Evolutionary conservation across 768 basidiomycete genomes (phyloP), one percentile per base, ranked within the genome.

Genomic region (Tylopilus sp.): DNA sequence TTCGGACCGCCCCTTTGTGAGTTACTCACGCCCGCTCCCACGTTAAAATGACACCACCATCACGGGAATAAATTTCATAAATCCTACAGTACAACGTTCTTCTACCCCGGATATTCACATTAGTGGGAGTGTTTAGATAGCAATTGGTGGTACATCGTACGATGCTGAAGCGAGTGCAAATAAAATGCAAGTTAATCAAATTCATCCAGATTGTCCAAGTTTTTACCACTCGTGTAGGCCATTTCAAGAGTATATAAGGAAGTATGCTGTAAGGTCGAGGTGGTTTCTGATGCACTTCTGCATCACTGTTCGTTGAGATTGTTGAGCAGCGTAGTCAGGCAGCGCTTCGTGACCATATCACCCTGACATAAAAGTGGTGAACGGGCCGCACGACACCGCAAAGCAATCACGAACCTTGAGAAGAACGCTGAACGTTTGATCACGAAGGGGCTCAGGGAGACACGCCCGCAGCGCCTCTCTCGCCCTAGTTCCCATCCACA

Each of bases 301-400:
- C 17, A 17, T 69, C 48, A 86, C 55, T 82, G 78, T 68, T 90
- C 89, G 58, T 85, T 86, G 58, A 96, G 76, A 70, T 96, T 94
- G 71, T 92, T 88, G 54, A 95, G 79, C 29, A 96, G 79, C 29
- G 92, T 94, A 43, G 90, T 89, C 54, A 96, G 78, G 71, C 92
- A 95, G 63, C 92, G 82, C 75, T 95, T 96, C 25, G 97, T 99
- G 59, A 98, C 97, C 86, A 96, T 92, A 65, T 99, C 97, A 45
- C 94, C 94, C 90, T 92, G 59, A 10, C 19, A 13, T 31, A 26
- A 31, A 19, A 12, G 5, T 17, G 38, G 43, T 70, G 45, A 73
- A 61, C 37, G 12, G 26, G 10, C 19, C 33, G 7, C 17, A 38
- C 13, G 31, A 4, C 31, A 29, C 16, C 30, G 28, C 28, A 50